A percentile compares a stretch with the other conserved stretches of the same genome.
Conservation (phyloP, 768 basidiomycete genomes). For the Amanita molliuscula region DNA sequence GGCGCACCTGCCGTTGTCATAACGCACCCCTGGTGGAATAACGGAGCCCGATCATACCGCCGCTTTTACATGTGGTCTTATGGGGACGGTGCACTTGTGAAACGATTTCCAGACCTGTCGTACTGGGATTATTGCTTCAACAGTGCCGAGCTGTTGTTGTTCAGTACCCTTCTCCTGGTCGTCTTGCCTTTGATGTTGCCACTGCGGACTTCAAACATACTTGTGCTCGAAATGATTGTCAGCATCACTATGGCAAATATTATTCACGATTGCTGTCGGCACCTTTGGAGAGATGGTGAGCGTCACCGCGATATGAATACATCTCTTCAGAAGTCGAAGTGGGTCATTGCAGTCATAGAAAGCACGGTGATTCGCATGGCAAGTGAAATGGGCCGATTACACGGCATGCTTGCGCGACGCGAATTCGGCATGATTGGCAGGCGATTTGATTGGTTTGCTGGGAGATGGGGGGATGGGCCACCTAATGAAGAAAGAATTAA, state of each 20-base stretch:
- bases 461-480: slow-evolving; percentile 27
- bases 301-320: slow-evolving; percentile 22
- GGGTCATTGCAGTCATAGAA: slow-evolving; percentile 35
- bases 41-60: slow-evolving; percentile 33
- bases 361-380: slow-evolving; percentile 40
- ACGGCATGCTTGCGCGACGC: slow-evolving; percentile 33
- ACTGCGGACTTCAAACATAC: slow-evolving; percentile 1
- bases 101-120: slow-evolving; percentile 32
- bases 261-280: slow-evolving; percentile 37
- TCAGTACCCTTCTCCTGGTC: slow-evolving; percentile 11
- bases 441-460: slow-evolving; percentile 50
- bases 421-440: slow-evolving; percentile 25
- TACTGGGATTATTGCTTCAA: slow-evolving; percentile 39
- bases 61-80: slow-evolving; percentile 51
- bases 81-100: slow-evolving; percentile 43
- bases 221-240: slow-evolving; percentile 13
- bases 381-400: slow-evolving; percentile 36
- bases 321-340: slow-evolving; percentile 21
- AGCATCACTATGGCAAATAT: slow-evolving; percentile 30
- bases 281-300: slow-evolving; percentile 31
- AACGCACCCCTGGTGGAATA: slow-evolving; percentile 50
- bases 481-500: slow-evolving; percentile 34
- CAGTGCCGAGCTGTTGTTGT: slow-evolving; percentile 33
- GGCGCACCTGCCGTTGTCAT: slow-evolving; percentile 39
- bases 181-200: slow-evolving; percentile 11